These are phyloP conservation scores for Castanea mollissima DNA, from an alignment of 306 rosid genomes.

Conservation along the genomic window DNA sequence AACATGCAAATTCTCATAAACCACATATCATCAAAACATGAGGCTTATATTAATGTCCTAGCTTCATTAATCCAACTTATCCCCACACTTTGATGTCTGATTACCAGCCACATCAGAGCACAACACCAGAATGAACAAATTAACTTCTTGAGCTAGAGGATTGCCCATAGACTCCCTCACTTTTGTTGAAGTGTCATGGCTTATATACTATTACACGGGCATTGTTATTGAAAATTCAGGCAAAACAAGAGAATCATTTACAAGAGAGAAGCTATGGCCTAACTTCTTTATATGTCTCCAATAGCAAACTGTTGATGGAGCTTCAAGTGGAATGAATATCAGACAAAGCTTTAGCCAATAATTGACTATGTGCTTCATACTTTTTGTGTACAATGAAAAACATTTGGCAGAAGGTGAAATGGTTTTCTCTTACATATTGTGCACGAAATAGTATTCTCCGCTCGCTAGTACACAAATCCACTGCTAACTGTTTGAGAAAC, in stretches of 20 bases:
- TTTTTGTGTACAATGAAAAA: background rate
- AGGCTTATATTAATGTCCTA: background rate
- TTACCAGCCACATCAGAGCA: background rate
- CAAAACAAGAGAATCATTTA: background rate
- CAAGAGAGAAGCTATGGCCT: constrained; percentile 12
- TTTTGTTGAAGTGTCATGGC: background rate
- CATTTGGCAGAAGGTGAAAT: background rate
- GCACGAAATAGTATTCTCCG: constrained; percentile 81
- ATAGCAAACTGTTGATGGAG: background rate
- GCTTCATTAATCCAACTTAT: background rate
- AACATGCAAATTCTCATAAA: background rate
- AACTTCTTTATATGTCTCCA: background rate
- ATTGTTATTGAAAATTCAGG: background rate
- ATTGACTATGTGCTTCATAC: background rate
- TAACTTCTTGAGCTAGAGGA: background rate
- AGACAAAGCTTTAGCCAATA: background rate
- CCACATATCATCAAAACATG: background rate
- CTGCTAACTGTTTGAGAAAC: constrained; percentile 86
- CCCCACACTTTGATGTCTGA: background rate
- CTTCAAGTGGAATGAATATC: background rate
- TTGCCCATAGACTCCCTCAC: background rate
- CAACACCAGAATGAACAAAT: background rate
- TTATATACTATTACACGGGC: background rate
- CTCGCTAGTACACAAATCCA: constrained; percentile 81
- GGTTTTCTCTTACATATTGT: constrained; percentile 69